These are phyloP conservation scores for Phytophthora litchii DNA, from an alignment of 352 stramenopile genomes.

Conservation along the genomic window DNA sequence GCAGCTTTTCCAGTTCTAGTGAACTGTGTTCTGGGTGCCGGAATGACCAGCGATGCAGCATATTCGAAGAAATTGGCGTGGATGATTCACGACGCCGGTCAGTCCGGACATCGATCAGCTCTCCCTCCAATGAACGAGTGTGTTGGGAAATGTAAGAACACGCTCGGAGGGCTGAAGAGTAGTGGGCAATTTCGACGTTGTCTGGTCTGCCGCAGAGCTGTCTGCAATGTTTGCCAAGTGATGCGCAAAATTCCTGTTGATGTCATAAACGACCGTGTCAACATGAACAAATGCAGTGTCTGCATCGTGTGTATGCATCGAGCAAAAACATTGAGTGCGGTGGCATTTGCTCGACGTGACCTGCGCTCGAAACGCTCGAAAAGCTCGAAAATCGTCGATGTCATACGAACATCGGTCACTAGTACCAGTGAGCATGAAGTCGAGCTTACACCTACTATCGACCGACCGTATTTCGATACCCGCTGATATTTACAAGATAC, in stretches of 20 bases:
- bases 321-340: constrained; percentile 28
- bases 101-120: constrained; percentile 1
- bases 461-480: constrained; percentile 26
- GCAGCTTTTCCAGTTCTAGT: constrained; percentile 38
- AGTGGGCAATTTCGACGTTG: constrained; percentile 31
- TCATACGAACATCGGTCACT: constrained; percentile 21
- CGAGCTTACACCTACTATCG: constrained; percentile 2
- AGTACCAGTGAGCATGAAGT: constrained; percentile 26
- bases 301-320: constrained; percentile 44
- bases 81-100: constrained; percentile 47
- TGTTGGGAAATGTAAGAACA: constrained; percentile 35
- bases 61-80: constrained; percentile 52
- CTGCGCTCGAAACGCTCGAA: constrained; percentile 18
- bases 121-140: constrained; percentile 26
- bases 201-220: constrained; percentile 35
- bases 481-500: not conserved
- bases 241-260: constrained; percentile 36
- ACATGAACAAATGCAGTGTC: constrained; percentile 38
- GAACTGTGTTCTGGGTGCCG: constrained; percentile 44
- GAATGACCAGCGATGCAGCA: constrained; percentile 39
- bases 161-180: constrained; percentile 28
- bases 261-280: constrained; percentile 29
- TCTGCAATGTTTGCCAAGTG: constrained; percentile 43
- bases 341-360: constrained; percentile 34
- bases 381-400: constrained; percentile 26